These are phyloP conservation scores for Naganishia onofrii DNA, from an alignment of 768 basidiomycete genomes.

Conservation along the genomic window DNA sequence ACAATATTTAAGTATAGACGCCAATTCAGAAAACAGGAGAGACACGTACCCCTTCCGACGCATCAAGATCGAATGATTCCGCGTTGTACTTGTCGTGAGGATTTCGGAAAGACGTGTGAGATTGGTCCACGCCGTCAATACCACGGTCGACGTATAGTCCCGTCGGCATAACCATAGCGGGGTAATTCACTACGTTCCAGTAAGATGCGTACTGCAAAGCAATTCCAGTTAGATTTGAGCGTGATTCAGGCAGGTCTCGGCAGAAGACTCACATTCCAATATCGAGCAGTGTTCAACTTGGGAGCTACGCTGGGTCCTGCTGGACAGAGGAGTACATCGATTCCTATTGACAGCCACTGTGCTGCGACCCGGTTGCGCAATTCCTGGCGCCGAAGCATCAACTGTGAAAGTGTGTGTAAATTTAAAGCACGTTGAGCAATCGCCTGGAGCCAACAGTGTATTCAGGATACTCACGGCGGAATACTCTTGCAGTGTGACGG, in stretches of 20 bases:
- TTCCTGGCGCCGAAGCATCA: not conserved
- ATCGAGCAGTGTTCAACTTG: constrained; percentile 7
- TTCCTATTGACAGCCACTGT: not conserved
- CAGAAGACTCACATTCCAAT: not conserved
- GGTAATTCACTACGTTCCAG: constrained; percentile 9
- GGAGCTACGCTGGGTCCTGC: constrained; percentile 4
- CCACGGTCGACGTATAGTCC: not conserved
- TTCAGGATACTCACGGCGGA: not conserved
- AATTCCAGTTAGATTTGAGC: not conserved
- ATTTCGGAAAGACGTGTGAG: not conserved
- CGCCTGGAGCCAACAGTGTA: too few relatives aligned
- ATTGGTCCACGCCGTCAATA: not conserved
- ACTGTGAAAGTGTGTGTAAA: not conserved
- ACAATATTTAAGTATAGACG: not conserved
- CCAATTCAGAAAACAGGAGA: not conserved
- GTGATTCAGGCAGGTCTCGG: not conserved
- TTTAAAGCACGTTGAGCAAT: too few relatives aligned
- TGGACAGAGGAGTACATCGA: constrained; percentile 2
- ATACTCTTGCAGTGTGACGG: not conserved
- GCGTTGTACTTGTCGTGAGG: not conserved
- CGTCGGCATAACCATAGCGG: not conserved
- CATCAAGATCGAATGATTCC: not conserved
- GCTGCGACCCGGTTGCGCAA: constrained; percentile 5
- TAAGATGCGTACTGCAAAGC: not conserved
- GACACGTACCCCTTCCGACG: not conserved